Conservation (phyloP, 2,329 filamentous ascomycete species). For the Parafenestella ontariensis region DNA sequence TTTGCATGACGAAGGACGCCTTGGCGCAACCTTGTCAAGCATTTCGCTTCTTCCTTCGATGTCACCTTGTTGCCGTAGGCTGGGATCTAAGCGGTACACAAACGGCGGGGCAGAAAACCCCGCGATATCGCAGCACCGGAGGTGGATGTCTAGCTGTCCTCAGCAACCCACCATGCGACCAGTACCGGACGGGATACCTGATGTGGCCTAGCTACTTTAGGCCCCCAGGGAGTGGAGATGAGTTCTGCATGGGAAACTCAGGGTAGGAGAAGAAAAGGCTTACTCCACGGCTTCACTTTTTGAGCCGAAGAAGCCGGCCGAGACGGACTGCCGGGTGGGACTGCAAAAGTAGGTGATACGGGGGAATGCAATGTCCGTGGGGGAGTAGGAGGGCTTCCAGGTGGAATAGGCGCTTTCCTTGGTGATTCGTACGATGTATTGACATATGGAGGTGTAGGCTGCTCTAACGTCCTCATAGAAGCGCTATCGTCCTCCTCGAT, state of each 20-base stretch:
- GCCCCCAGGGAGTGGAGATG: not conserved
- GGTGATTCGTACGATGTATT: slow-evolving; percentile 24
- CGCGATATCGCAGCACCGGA: not conserved
- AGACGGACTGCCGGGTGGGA: slow-evolving; percentile 23
- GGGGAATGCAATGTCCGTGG: slow-evolving; percentile 14
- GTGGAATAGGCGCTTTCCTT: slow-evolving; percentile 23
- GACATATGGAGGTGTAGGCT: slow-evolving; percentile 13
- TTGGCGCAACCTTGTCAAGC: slow-evolving; percentile 2
- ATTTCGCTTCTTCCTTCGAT: slow-evolving; percentile 8
- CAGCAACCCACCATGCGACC: slow-evolving; percentile 2
- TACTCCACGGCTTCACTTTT: slow-evolving; percentile 39
- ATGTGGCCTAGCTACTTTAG: slow-evolving; percentile 3
- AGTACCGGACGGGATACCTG: slow-evolving; percentile 14
- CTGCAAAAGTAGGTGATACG: slow-evolving; percentile 10
- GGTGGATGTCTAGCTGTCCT: slow-evolving; percentile 14
- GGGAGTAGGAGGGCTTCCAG: slow-evolving; percentile 20
- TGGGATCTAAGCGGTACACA: not conserved
- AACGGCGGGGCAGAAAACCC: slow-evolving; percentile 4
- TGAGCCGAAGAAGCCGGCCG: slow-evolving; percentile 15
- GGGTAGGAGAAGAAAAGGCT: slow-evolving; percentile 40
- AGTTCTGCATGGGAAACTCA: slow-evolving; percentile 14
- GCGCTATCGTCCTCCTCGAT: slow-evolving; percentile 40
- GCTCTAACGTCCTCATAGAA: slow-evolving; percentile 37
- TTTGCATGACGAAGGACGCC: slow-evolving; percentile 2
- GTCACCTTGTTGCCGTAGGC: slow-evolving; percentile 4